Evolutionary conservation across 371 early-diverging fungal species (phyloP).

Genomic region (Rhizopus sp.): DNA sequence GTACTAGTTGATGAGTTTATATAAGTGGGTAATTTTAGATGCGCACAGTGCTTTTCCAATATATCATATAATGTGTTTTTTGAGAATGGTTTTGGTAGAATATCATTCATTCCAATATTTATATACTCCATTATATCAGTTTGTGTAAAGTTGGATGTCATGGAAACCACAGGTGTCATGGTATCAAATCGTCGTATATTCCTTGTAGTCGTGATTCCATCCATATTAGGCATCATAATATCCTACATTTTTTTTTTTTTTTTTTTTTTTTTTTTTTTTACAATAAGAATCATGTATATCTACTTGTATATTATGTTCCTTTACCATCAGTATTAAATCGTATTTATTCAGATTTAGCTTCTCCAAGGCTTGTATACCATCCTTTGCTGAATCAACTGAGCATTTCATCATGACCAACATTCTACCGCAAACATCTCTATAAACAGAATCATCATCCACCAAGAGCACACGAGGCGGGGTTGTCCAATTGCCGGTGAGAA

Average conservation of each 20-base stretch:
- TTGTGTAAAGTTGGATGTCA: constrained; percentile 77
- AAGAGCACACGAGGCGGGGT: constrained; percentile 72
- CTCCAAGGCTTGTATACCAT: constrained; percentile 74
- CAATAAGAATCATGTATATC: background rate
- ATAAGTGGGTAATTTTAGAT: constrained; percentile 35
- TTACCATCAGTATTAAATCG: constrained; percentile 81
- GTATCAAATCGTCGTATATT: constrained; percentile 77
- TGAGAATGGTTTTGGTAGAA: constrained; percentile 79
- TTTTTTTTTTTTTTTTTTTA: background rate
- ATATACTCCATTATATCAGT: constrained; percentile 71
- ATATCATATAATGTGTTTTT: constrained; percentile 53
- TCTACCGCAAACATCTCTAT: constrained; percentile 64
- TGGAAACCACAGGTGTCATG: constrained; percentile 75
- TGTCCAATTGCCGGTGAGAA: constrained; percentile 50
- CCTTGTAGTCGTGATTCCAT: constrained; percentile 73
- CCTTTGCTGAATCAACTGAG: constrained; percentile 70
- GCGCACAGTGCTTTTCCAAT: constrained; percentile 67
- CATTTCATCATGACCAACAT: constrained; percentile 71
- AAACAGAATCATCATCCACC: constrained; percentile 78
- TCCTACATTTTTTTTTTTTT: constrained; percentile 46
- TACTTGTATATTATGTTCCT: background rate
- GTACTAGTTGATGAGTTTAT: constrained; percentile 15
- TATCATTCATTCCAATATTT: constrained; percentile 81
- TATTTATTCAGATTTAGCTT: constrained; percentile 66
- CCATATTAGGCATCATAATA: constrained; percentile 76